Base-by-base conservation (phyloP, 2,329 filamentous ascomycete genomes). In the Neonectria sp. region DNA sequence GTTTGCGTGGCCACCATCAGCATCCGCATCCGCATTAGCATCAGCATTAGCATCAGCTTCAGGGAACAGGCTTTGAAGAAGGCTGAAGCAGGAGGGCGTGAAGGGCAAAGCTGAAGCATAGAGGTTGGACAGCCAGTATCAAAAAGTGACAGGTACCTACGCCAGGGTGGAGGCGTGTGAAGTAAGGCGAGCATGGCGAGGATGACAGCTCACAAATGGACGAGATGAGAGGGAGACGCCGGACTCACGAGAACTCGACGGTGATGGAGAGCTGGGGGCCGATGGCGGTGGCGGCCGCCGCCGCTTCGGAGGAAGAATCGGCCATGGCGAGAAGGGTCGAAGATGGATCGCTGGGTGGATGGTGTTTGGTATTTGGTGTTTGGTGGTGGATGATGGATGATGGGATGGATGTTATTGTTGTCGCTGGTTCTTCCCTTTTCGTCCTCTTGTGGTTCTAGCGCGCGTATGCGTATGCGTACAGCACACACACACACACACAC, bases 191-290 rank as follows among this genome's bases (percentile, higher is more conserved):
- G 66, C 59, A 45, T 75, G 45, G 68, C 57, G 49, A 35, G 67
- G 59, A 46, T 75, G 74, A 76, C 52, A 72, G 60, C 73, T 76
- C 74, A 76, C 48, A 76, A 73, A 68, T 51, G 11, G 43, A 27
- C 45, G 40, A 57, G 58, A 61, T 57, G 68, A 58, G 60, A 55
- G 55, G 51, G 68, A 71, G 69, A 31, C 56, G 63, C 60, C 24
- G 29, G 52, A 81, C 84, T 78, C 78, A 85, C 84, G 83, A 86
- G 76, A 96, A 95, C 79, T 96, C 93, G 31, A 96, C 89, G 6
- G 88, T 88, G 71, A 95, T 86, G 25, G 86, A 79, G 56, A 93
- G 82, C 11, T 79, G 37, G 79, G 71, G 60, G 73, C 17, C n/a
- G 55, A 65, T 64, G 27, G 52, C 55, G 46, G 48, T 33, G 53